Evolutionary conservation across 192 early-diverging fungal genomes (phyloP), one percentile per base, ranked within the genome.

Genomic region (Spinellus fusiger): DNA sequence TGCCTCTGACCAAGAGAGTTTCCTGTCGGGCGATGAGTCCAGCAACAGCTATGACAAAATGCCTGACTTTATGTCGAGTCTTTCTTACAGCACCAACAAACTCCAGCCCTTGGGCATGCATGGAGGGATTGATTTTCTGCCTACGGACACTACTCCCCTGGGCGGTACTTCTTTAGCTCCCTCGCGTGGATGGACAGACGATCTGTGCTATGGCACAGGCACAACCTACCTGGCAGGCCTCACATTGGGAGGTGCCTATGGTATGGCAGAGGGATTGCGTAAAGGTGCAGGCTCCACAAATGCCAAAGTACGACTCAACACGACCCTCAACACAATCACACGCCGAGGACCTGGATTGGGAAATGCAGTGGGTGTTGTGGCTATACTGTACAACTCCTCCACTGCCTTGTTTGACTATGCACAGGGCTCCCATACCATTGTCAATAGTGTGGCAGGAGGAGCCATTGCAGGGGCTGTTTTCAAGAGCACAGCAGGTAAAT

Each of bases 191-290:
- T 84, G 84, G 81, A 78, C 82, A 37, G 90, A 92, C 62, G 88
- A 90, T 73, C 80, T 92, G 16, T 88, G 87, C 76, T 92, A 92
- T 73, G 90, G 90, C 40, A 89, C 88, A 5, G 90, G 90, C 13
- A 81, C 86, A 5, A 81, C 86, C 65, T 92, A 92, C 66, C 73
- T 92, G 56, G 71, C 83, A 32, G 90, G 88, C 44, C 70, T 92
- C 66, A 70, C 78, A 15, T 68, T 81, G 37, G 90, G 90, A 66
- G 90, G 90, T 51, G 79, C 77, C 4, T 87, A 79, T 77, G 90
- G 90, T 56, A 73, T 92, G 61, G 73, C 84, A 26, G 88, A 92
- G 70, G 90, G 90, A 70, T 67, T 89, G 54, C 81, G 77, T 23
- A 77, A 75, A 49, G 75, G 77, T 2, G 57, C 70, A 49, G 68